Base-by-base conservation (phyloP, 139 green algal genomes). In the Tetradesmus lagerheimii region DNA sequence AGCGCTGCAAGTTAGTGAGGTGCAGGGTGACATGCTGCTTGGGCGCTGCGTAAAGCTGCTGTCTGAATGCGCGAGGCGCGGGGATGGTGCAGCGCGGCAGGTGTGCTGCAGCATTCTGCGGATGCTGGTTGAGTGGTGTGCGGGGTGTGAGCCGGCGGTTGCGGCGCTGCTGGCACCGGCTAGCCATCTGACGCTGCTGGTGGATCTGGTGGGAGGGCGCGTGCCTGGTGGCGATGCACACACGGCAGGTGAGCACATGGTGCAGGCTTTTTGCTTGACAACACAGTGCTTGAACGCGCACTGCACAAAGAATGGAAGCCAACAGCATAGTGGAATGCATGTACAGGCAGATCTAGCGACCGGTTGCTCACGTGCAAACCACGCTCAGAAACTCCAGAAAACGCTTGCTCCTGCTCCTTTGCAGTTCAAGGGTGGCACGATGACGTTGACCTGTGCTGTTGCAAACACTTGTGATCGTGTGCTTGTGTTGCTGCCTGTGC, bases 61-160 rank as follows among this genome's bases (percentile, higher is more conserved):
- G 62, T 27, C 4, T 4, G 39, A 80, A 15, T 25, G 35, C 14
- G 6, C 79, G 15, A 25, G 80, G 35, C 27, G 88, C 41, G 20
- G n/a, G 35, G 57, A 53, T 31, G 80, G 62, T 74, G 62, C 71
- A 37, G 45, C 23, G 50, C 38, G 47, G 88, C 87, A 47, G 57
- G 89, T 89, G 91, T 79, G 92, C 92, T 84, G 83, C 43, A 77
- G 93, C 57, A 82, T 96, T 29, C 91, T 98, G 76, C 91, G 94
- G 0, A 85, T 97, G 77, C 90, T 97, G 50, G 89, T 96, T 43
- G 93, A 91, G 45, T 97, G 95, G 95, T 91, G 97, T 41, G n/a
- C 87, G 12, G 95, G 94, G 35, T 96, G 93, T 87, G 90, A 94
- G 4, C 67, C 89, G 1, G 94, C 95, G 11, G 91, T 97, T 15